Conservation (phyloP, 257 asterid species). For the Salvia miltiorrhiza region DNA sequence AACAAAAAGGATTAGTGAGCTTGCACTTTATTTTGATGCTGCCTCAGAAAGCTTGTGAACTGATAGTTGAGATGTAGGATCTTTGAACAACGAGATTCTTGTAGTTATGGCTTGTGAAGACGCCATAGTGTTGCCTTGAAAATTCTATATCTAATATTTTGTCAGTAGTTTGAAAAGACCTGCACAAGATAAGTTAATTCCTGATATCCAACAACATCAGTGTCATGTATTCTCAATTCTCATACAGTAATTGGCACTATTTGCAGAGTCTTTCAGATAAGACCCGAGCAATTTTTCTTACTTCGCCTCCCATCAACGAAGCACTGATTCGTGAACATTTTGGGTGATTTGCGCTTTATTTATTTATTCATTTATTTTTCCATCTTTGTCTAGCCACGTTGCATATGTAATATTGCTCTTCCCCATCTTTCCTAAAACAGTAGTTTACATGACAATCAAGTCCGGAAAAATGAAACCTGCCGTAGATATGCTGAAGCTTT, state of each 20-base stretch:
- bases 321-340: constrained; percentile 40
- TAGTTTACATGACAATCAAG: constrained; percentile 33
- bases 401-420: background rate
- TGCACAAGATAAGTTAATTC: background rate
- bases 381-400: constrained; percentile 5
- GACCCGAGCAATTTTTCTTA: constrained; percentile 48
- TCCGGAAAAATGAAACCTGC: constrained; percentile 57
- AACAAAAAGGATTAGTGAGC: background rate
- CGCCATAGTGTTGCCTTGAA: background rate
- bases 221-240: background rate
- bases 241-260: constrained; percentile 6
- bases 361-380: background rate
- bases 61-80: background rate
- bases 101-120: background rate
- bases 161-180: background rate
- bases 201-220: background rate
- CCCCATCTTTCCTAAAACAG: constrained; percentile 19
- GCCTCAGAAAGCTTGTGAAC: background rate
- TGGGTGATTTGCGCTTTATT: constrained; percentile 32
- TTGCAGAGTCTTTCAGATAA: constrained; percentile 62
- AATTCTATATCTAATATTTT: background rate
- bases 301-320: constrained; percentile 57
- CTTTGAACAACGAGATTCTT: background rate
- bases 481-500: constrained; percentile 67
- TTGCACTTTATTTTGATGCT: background rate